Evolutionary conservation across 2,329 filamentous ascomycete species (phyloP), one percentile per base, ranked within the genome.

Genomic region (Hypoxylon sp.): DNA sequence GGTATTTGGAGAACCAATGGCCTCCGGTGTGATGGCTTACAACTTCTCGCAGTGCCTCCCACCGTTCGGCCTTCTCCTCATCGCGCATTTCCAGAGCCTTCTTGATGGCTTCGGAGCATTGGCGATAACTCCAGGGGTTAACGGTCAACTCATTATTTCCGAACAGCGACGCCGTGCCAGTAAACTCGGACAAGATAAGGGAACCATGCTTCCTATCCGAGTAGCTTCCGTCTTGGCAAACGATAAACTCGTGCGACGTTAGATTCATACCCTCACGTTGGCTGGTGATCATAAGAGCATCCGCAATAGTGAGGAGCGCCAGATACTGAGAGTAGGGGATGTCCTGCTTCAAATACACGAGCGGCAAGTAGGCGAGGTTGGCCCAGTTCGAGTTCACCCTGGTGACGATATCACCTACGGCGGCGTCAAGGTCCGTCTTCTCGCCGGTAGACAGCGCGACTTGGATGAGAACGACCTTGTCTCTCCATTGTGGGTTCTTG

Each of bases 261-360:
- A 98, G 77, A 72, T 97, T 98, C 95, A 98, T 98, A 62, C 94
- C 94, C 73, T 98, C 94, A 48, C 95, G 91, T 67, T 98, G 87
- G 71, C 92, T 96, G 2, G 94, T 96, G 69, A 98, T 95, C 85
- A 97, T 95, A 46, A 98, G 80, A 2, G 89, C 90, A 76, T 98
- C 93, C 1, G 94, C 95, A 48, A 96, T 88, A 2, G 91, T 92
- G 42, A 97, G 82, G 6, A 98, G 80, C 1, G 93, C 94, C n/a
- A 98, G 83, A 69, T 97, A 98, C 71, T 97, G 93, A 0, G 90
- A 82, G 71, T 96, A 97, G 55, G 91, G 88, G 58, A 98, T 95
- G 68, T 98, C 94, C 74, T 98, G 94, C 75, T 96, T 93, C 49
- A 98, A 80, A 74, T 97, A 97, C 4, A 97, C 90, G 9, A 98